A percentile compares a stretch with the other conserved stretches of the same genome.
These are phyloP conservation scores for Solanum gracilifrons DNA, from an alignment of 257 asterid genomes.

Conservation along the genomic window DNA sequence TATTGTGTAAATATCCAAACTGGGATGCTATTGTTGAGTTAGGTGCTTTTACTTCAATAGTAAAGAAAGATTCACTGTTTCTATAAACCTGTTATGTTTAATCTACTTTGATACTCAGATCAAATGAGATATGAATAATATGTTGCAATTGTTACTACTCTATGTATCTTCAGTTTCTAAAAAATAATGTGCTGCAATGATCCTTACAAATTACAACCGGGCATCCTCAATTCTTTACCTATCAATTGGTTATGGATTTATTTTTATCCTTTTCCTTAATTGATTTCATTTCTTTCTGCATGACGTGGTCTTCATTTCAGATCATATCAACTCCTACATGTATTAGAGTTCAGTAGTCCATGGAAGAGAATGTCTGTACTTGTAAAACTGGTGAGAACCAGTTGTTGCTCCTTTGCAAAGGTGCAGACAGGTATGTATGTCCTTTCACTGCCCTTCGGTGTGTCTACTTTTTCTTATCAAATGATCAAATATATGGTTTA, in stretches of 20 bases:
- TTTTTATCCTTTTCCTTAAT: background rate
- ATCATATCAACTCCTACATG: constrained; percentile 63
- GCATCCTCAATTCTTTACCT: background rate
- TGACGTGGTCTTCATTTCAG: constrained; percentile 26
- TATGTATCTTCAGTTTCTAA: background rate
- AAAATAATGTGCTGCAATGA: too few relatives aligned
- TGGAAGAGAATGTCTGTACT: constrained; percentile 91
- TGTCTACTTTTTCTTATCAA: background rate
- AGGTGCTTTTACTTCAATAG: background rate
- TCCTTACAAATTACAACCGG: background rate
- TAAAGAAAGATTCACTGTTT: background rate
- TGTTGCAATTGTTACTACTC: background rate
- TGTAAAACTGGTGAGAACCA: constrained; percentile 47
- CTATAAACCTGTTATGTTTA: background rate
- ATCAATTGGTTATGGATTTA: background rate
- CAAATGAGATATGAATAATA: background rate
- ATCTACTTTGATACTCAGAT: background rate
- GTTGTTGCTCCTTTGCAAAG: constrained; percentile 77
- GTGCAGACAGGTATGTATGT: constrained; percentile 67
- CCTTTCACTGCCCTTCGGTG: background rate
- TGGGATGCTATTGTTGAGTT: background rate
- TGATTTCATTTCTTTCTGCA: background rate
- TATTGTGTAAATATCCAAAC: too few relatives aligned
- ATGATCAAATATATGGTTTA: background rate
- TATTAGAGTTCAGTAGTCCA: constrained; percentile 86